Evolutionary conservation across 805 yeast species (phyloP), one percentile per base, ranked within the genome.

Genomic region (Ogataea dorogensis): DNA sequence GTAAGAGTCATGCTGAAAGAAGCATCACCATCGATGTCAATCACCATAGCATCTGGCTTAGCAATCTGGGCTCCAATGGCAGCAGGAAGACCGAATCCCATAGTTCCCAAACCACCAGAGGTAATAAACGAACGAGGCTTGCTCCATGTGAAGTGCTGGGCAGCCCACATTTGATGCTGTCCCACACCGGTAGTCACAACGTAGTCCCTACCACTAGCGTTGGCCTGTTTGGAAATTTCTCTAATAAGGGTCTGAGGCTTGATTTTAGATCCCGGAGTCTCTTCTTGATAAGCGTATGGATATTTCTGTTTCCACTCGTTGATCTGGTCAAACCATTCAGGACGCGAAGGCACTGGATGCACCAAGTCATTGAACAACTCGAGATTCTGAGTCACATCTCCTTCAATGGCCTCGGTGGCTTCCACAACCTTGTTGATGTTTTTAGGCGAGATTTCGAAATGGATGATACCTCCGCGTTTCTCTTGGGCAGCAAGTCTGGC

Each of bases 101-200:
- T 91, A 40, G 98, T 91, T 54, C 98, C 98, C 55, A 91, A 75
- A 54, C 98, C 98, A 67, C 98, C 98, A 33, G 96, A 87, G n/a
- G 98, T 88, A 62, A 91, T 84, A 70, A 93, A 82, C 33, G 94
- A 74, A 64, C 98, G 79, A 54, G 98, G 98, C 46, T 75, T 68
- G 44, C 80, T 82, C 96, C 97, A 91, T 34, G 88, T 78, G 79
- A 85, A 89, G 65, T 88, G 89, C 70, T 93, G 98, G 18, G 98
- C 98, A 24, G 98, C 94, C 98, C 98, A 91, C 98, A 91, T 91
- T 71, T 91, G 98, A 74, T 91, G 98, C 73, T 93, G 98, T 43
- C 98, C 98, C 35, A 93, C 98, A 73, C 98, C 98, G 23, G 98
- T 93, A 36, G 98, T 84, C 52, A 91, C 82, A 53, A 89, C 77